Conservation (phyloP, 2,329 filamentous ascomycete species). For the Botryotinia convoluta region DNA sequence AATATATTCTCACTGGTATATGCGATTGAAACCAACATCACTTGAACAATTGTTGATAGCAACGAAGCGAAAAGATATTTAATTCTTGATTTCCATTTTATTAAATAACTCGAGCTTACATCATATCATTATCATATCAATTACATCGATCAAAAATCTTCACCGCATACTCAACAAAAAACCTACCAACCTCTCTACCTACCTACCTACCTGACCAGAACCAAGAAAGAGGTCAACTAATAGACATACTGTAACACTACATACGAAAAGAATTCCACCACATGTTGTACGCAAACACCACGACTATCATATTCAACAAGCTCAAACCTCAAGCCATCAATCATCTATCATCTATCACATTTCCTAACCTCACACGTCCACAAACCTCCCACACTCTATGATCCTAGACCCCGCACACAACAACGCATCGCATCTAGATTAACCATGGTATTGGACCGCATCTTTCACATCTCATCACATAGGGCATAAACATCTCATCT, state of each 20-base stretch:
- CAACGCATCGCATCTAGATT: conserved; percentile 1
- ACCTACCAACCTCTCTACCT: not conserved
- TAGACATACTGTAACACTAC: not conserved
- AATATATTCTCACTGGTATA: not conserved
- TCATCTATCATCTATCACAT: not conserved
- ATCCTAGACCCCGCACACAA: not conserved
- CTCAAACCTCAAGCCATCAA: not conserved
- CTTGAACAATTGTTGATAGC: not conserved
- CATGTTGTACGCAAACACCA: not conserved
- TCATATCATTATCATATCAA: not conserved
- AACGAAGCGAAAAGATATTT: not conserved
- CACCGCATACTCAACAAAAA: not conserved
- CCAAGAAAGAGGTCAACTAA: not conserved
- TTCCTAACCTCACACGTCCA: not conserved
- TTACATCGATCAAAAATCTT: not conserved
- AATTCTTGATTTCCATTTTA: not conserved
- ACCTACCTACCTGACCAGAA: not conserved
- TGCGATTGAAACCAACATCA: not conserved
- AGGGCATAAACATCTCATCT: not conserved
- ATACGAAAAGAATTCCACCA: not conserved
- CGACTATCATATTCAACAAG: not conserved
- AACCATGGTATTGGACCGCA: not conserved
- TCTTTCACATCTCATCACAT: not conserved
- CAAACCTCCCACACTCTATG: not conserved
- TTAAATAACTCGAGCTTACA: not conserved